Conservation (phyloP, 352 stramenopile genomes). For the Globisporangium polare region DNA sequence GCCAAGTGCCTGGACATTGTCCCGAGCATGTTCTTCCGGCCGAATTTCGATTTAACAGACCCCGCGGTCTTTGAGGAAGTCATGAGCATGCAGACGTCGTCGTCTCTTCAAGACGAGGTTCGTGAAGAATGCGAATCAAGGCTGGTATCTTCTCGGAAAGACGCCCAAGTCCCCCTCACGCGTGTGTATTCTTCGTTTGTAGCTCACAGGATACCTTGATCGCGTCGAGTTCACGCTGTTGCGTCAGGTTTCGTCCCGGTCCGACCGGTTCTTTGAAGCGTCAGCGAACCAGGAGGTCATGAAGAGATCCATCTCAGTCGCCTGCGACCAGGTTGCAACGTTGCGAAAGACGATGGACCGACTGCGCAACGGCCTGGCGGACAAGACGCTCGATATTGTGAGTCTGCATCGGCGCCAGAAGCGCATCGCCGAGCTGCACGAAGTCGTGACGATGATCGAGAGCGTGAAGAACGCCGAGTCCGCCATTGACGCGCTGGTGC, state of each 20-base stretch:
- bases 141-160: not conserved
- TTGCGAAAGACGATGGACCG: constrained; percentile 83
- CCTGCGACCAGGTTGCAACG: constrained; percentile 77
- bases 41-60: constrained; percentile 74
- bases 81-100: constrained; percentile 57
- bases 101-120: constrained; percentile 67
- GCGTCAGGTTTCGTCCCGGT: constrained; percentile 79
- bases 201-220: constrained; percentile 80
- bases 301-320: constrained; percentile 74
- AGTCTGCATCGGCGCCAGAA: constrained; percentile 82
- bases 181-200: not conserved
- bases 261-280: constrained; percentile 82
- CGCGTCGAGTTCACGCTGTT: constrained; percentile 83
- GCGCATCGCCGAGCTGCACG: constrained; percentile 73
- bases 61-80: constrained; percentile 77
- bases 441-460: constrained; percentile 82
- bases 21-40: constrained; percentile 77
- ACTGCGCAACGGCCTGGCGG: constrained; percentile 68
- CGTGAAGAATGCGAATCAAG: not conserved
- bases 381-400: constrained; percentile 86
- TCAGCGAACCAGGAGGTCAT: constrained; percentile 84
- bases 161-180: not conserved
- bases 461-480: constrained; percentile 82
- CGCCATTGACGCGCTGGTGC: constrained; percentile 76
- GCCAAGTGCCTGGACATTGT: constrained; percentile 71